A percentile compares a stretch with the other conserved stretches of the same genome.
Conservation (phyloP, 345 rosid genomes). For the Bretschneidera sinensis region DNA sequence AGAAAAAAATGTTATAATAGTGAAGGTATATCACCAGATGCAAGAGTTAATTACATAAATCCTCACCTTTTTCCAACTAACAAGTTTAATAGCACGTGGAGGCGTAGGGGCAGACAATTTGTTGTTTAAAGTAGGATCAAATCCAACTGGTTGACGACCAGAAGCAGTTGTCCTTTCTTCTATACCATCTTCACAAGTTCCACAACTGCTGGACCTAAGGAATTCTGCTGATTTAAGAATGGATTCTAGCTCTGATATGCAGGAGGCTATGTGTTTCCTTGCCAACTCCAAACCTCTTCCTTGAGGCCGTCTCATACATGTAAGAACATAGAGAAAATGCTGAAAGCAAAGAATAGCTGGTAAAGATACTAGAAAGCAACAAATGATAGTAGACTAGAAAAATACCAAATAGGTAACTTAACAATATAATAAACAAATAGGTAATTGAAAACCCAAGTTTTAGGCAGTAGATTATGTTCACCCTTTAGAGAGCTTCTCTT, state of each 20-base stretch:
- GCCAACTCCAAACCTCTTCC: slow-evolving; percentile 95
- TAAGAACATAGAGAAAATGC: slow-evolving; percentile 87
- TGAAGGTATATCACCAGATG: slow-evolving; percentile 4
- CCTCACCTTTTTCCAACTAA: slow-evolving; percentile 80
- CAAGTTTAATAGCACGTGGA: slow-evolving; percentile 85
- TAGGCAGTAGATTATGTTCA: too few relatives aligned
- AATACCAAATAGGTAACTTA: too few relatives aligned
- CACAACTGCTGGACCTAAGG: slow-evolving; percentile 31
- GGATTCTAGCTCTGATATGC: slow-evolving; percentile 70
- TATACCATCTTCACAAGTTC: slow-evolving; percentile 31
- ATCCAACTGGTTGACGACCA: slow-evolving; percentile 73
- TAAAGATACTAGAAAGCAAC: slow-evolving; percentile 13
- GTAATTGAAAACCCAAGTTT: too few relatives aligned
- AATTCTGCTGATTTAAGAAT: slow-evolving; percentile 52
- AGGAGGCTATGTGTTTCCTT: slow-evolving; percentile 76
- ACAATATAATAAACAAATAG: too few relatives aligned
- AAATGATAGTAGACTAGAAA: too few relatives aligned
- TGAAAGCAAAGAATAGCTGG: slow-evolving; percentile 36
- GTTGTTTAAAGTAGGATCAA: slow-evolving; percentile 82
- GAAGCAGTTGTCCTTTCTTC: slow-evolving; percentile 88
- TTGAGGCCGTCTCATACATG: slow-evolving; percentile 85
- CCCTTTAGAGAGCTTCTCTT: too few relatives aligned
- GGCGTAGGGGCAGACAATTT: slow-evolving; percentile 92
- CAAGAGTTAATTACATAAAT: slow-evolving; percentile 10
- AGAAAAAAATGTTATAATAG: slow-evolving; percentile 16